Base-by-base conservation (phyloP, 495 filamentous ascomycete genomes). In the Penicillium arizonense region DNA sequence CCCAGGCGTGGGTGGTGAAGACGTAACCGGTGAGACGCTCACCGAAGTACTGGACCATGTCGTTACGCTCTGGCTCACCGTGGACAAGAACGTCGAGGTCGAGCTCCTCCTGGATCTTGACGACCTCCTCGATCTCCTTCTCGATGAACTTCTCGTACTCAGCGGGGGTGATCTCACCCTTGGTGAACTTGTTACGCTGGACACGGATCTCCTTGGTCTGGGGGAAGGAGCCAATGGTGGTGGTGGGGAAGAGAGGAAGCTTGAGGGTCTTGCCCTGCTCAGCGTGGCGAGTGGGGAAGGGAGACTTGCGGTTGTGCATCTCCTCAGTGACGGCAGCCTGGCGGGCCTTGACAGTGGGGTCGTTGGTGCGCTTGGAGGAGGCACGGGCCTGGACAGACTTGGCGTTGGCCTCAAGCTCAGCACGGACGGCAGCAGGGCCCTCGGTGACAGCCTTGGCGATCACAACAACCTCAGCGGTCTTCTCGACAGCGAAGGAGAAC, bases 21-120 rank as follows among this genome's bases (percentile, higher is more conserved):
- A 91, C 91, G 75, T 97, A 98, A 69, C 94, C 94, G 57, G 90
- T 85, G 40, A 98, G 82, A 59, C 91, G 87, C 84, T 98, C 94
- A 73, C 94, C 94, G 67, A 98, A 98, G 85, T 97, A 98, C 76
- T 98, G 94, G 36, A 98, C 94, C 94, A 98, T 98, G 85, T 98
- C 94, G 77, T 97, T 97, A 74, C 94, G 90, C 82, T 98, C 94
- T 44, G 94, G 93, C 81, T 98, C 94, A 67, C 94, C 94, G 79
- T 98, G 94, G 54, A 98, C 94, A 67, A 88, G 87, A 66, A 98
- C 95, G 65, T 97, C 94, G 18, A 98, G 86, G 68, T 82, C 90
- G 59, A 98, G 92, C 77, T 96, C 93, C 62, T 97, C 92, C 80
- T 98, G 94, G 75, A 97, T 88, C 79, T 89, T 87, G 75, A 98